phyloP scores from a whole-genome alignment of 257 asterid species.

The Jacaranda mimosifolia region DNA sequence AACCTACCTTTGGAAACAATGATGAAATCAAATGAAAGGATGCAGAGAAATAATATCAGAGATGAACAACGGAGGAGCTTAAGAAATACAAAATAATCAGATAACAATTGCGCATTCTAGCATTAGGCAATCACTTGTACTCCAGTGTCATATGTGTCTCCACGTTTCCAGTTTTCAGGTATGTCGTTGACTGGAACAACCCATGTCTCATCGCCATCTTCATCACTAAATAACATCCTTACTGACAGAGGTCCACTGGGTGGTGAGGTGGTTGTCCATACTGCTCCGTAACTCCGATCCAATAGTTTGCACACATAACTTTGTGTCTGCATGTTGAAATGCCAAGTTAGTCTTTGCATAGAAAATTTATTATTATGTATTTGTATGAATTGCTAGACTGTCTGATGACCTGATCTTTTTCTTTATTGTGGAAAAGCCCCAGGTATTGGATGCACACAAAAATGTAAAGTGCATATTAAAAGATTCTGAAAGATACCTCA shows the following conservation, averaged over 20 bases:
- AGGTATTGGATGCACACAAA: not conserved
- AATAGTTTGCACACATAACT: conserved; percentile 68
- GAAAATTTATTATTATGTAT: not conserved
- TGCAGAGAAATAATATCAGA: not conserved
- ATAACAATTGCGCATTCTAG: conserved; percentile 22
- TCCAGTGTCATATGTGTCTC: conserved; percentile 81
- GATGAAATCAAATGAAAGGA: conserved; percentile 22
- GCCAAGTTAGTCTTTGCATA: conserved; percentile 19
- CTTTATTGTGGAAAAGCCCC: not conserved
- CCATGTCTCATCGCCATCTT: conserved; percentile 76
- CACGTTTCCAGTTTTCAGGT: conserved; percentile 80
- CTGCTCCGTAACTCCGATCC: conserved; percentile 76
- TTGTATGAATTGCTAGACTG: not conserved
- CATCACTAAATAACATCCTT: conserved; percentile 77
- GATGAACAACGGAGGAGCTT: conserved; percentile 16
- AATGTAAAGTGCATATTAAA: not conserved
- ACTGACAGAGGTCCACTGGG: conserved; percentile 76
- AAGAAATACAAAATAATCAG: conserved; percentile 18
- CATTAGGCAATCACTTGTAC: conserved; percentile 63
- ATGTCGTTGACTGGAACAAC: conserved; percentile 65
- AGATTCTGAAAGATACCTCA: conserved; percentile 58
- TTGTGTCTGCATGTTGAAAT: conserved; percentile 58
- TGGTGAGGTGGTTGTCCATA: conserved; percentile 73
- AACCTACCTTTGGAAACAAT: conserved; percentile 6
- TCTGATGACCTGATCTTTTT: not conserved